These are phyloP conservation scores for Buxus sempervirens DNA, from an alignment of 164 flowering plant genomes.

Conservation along the genomic window DNA sequence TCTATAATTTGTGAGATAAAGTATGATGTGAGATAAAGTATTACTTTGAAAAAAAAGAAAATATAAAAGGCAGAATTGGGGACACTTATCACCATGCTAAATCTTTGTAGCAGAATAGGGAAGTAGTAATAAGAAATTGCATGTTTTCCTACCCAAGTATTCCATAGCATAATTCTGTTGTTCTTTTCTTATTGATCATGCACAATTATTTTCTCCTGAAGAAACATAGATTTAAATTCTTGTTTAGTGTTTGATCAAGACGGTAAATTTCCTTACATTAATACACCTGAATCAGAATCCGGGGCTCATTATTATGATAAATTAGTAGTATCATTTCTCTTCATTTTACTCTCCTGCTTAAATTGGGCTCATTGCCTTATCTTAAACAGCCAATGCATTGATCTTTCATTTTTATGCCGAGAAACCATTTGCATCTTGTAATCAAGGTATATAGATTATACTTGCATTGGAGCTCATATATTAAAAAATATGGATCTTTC, in stretches of 20 bases:
- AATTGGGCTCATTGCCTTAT: background rate
- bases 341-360: background rate
- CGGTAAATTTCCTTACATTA: too few species aligned
- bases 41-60: too few species aligned
- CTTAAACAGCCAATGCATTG: background rate
- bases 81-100: too few species aligned
- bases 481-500: conserved; percentile 21
- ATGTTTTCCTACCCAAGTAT: too few species aligned
- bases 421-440: conserved; percentile 19
- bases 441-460: conserved; percentile 20
- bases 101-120: too few species aligned
- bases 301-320: background rate
- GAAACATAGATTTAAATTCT: background rate
- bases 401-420: conserved; percentile 5
- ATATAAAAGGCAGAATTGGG: too few species aligned
- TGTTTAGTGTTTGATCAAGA: background rate
- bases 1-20: too few species aligned
- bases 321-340: background rate
- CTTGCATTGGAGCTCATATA: conserved; percentile 18
- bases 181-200: background rate
- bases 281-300: background rate
- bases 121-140: too few species aligned
- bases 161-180: background rate
- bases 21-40: too few species aligned
- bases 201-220: background rate